Conservation (phyloP, 2,329 filamentous ascomycete genomes). For the Aspergillus aculeatus region DNA sequence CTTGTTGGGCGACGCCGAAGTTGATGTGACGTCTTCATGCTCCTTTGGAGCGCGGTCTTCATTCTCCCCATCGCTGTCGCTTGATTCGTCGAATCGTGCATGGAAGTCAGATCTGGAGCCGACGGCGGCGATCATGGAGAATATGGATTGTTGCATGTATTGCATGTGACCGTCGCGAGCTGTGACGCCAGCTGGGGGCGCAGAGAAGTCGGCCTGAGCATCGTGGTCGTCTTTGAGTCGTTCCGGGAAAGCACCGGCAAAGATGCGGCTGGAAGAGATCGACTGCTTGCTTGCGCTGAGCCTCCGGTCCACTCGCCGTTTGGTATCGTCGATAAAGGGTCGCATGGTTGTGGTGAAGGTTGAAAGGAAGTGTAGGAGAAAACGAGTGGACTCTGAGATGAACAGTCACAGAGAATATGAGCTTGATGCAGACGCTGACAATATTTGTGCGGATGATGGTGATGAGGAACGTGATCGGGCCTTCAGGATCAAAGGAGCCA, state of each 20-base stretch:
- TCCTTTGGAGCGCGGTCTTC: conserved; percentile 27
- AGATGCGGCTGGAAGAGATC: conserved; percentile 42
- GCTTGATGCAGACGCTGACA: background rate
- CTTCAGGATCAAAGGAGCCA: conserved; percentile 9
- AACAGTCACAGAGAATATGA: background rate
- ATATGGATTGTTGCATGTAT: conserved; percentile 92
- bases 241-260: conserved; percentile 56
- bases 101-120: conserved; percentile 81
- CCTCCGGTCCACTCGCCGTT: conserved; percentile 44
- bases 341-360: conserved; percentile 25
- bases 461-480: conserved; percentile 6
- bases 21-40: conserved; percentile 9
- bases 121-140: conserved; percentile 86
- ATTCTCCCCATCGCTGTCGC: conserved; percentile 68
- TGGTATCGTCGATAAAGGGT: conserved; percentile 41
- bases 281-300: conserved; percentile 43
- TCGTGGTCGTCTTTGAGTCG: conserved; percentile 59
- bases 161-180: conserved; percentile 46
- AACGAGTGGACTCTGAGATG: background rate
- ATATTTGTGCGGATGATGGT: conserved; percentile 14
- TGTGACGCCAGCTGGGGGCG: conserved; percentile 44
- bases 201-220: conserved; percentile 60
- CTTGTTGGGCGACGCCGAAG: conserved; percentile 4
- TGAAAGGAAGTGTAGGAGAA: conserved; percentile 1
- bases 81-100: conserved; percentile 77